Percentiles rank a stretch among this genome's conserved stretches.
These are phyloP conservation scores for Starmerella vitae DNA, from an alignment of 805 yeast genomes.

Conservation along the genomic window DNA sequence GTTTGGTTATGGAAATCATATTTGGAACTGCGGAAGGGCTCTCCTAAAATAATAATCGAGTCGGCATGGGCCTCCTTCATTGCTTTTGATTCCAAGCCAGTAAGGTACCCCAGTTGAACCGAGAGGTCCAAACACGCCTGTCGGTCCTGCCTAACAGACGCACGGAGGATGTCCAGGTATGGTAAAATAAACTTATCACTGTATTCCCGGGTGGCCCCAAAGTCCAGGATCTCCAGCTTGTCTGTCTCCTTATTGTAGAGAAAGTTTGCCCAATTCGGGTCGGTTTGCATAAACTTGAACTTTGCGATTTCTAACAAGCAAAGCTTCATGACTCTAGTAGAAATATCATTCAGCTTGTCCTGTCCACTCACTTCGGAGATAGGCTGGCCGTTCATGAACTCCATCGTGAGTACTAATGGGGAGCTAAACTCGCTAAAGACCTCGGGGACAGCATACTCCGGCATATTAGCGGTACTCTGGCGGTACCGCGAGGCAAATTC, in stretches of 20 bases:
- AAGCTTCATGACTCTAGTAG: constrained; percentile 71
- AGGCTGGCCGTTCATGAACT: constrained; percentile 68
- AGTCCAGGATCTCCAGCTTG: constrained; percentile 76
- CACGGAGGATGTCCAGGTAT: constrained; percentile 59
- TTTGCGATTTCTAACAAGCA: constrained; percentile 74
- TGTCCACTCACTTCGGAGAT: constrained; percentile 29
- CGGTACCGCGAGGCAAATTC: constrained; percentile 55
- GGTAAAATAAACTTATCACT: constrained; percentile 50
- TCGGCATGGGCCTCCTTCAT: constrained; percentile 91
- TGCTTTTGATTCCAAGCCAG: constrained; percentile 74
- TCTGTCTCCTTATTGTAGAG: constrained; percentile 58
- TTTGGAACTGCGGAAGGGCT: constrained; percentile 55
- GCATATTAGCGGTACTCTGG: constrained; percentile 45
- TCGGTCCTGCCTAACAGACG: constrained; percentile 59
- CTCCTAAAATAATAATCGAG: constrained; percentile 80
- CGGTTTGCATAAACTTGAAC: constrained; percentile 92
- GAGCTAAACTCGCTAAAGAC: constrained; percentile 70
- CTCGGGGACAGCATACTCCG: constrained; percentile 63
- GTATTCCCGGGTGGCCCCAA: constrained; percentile 87
- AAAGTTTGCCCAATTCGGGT: constrained; percentile 98
- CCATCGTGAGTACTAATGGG: constrained; percentile 78
- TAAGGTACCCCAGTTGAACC: constrained; percentile 65
- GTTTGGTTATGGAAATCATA: constrained; percentile 77
- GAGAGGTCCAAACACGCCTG: constrained; percentile 52
- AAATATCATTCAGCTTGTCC: constrained; percentile 61